Conservation (phyloP, 768 basidiomycete species). For the Russula emetica region DNA sequence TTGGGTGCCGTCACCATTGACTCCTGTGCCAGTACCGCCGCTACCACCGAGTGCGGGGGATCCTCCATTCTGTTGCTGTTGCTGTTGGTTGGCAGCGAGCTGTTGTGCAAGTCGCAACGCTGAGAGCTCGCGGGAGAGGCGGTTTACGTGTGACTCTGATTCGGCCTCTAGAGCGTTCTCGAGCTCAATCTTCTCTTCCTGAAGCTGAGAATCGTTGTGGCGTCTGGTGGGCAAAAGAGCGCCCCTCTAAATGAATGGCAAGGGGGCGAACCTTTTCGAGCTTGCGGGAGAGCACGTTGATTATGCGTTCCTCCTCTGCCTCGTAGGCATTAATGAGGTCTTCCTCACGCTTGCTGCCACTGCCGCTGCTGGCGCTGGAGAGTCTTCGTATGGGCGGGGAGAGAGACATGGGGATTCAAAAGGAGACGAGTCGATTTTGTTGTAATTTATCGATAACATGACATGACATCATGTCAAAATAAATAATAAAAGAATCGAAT, state of each 20-base stretch:
- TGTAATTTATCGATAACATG: conserved; percentile 15
- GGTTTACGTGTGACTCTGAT: conserved; percentile 79
- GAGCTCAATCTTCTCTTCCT: conserved; percentile 79
- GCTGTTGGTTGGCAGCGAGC: conserved; percentile 33
- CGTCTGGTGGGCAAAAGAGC: conserved; percentile 4
- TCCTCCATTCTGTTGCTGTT: conserved; percentile 30
- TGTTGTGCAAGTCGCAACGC: conserved; percentile 59
- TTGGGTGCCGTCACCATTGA: conserved; percentile 29
- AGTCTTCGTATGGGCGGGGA: conserved; percentile 59
- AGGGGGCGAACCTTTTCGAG: conserved; percentile 62
- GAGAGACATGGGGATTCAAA: conserved; percentile 33
- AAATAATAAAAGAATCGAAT: not conserved
- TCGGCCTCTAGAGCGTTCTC: conserved; percentile 83
- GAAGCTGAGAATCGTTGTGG: conserved; percentile 45
- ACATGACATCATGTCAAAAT: conserved; percentile 6
- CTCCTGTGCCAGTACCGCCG: conserved; percentile 10
- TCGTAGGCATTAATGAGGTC: conserved; percentile 85
- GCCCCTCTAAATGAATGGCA: not conserved
- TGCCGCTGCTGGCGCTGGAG: conserved; percentile 47
- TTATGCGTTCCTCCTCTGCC: conserved; percentile 86
- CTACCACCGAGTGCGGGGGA: not conserved
- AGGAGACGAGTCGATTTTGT: not conserved
- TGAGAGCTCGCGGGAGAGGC: conserved; percentile 64
- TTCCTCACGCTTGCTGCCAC: conserved; percentile 52
- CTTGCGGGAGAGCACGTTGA: conserved; percentile 77